A percentile compares a stretch with the other conserved stretches of the same genome.
phyloP scores from a whole-genome alignment of 2,329 filamentous ascomycete species.

The Botryotinia globosa region DNA sequence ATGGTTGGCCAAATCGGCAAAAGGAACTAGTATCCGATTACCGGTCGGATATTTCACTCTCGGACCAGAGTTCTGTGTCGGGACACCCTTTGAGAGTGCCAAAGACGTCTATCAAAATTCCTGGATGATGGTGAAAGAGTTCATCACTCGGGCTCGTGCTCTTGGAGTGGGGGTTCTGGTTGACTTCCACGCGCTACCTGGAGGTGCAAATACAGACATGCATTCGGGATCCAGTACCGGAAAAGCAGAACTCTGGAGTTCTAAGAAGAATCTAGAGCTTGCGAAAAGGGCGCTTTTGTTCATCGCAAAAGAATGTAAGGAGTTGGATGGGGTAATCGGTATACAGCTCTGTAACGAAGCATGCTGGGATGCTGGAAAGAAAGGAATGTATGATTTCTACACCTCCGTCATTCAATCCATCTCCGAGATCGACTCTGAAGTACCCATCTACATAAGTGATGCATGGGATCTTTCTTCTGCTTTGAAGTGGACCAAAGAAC shows the following conservation, averaged over 20 bases:
- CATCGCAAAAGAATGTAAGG: conserved; percentile 47
- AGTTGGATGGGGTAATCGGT: conserved; percentile 46
- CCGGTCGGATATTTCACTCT: conserved; percentile 60
- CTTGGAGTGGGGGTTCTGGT: conserved; percentile 53
- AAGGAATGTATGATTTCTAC: conserved; percentile 57
- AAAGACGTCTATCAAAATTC: conserved; percentile 50
- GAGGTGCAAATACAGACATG: conserved; percentile 54
- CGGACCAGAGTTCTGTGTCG: conserved; percentile 48
- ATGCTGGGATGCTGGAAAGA: conserved; percentile 44
- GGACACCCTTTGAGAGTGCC: conserved; percentile 50
- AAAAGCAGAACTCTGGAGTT: conserved; percentile 51
- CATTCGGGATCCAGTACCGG: conserved; percentile 55
- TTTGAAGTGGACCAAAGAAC: conserved; percentile 45
- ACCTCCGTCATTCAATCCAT: conserved; percentile 48
- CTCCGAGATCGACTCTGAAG: conserved; percentile 45
- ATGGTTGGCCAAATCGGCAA: conserved; percentile 51
- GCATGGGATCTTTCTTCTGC: conserved; percentile 52
- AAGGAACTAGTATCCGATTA: conserved; percentile 56
- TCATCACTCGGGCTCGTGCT: conserved; percentile 46
- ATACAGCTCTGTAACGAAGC: conserved; percentile 59
- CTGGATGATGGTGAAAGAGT: conserved; percentile 49
- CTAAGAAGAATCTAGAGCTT: conserved; percentile 43
- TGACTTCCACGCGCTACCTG: conserved; percentile 57
- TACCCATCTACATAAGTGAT: conserved; percentile 58
- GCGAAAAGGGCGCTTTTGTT: conserved; percentile 49